A percentile compares a stretch with the other conserved stretches of the same genome.
Evolutionary conservation across 805 yeast species (phyloP).

Genomic region (Ogataea chonburiensis): DNA sequence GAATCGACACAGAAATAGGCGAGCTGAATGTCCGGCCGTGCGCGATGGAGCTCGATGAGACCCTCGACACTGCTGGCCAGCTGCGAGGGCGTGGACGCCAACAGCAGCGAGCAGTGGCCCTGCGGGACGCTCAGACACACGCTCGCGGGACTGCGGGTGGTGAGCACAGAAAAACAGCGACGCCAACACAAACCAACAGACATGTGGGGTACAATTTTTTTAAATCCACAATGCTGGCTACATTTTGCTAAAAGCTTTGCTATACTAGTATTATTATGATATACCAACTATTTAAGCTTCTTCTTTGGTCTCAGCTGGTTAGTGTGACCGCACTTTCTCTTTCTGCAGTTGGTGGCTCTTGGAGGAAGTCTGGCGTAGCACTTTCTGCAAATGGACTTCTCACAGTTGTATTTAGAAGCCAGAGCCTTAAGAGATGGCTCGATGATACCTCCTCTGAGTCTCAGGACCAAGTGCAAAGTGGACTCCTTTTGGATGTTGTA

Average conservation of each 20-base stretch:
- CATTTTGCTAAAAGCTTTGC: slow-evolving; percentile 2
- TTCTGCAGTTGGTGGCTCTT: slow-evolving; percentile 99
- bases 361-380: slow-evolving; percentile 99
- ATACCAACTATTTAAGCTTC: slow-evolving; percentile 86
- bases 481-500: slow-evolving; percentile 96
- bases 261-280: slow-evolving; percentile 19
- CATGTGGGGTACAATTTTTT: neutral
- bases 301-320: slow-evolving; percentile 99
- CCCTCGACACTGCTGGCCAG: slow-evolving; percentile 19
- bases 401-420: slow-evolving; percentile 99
- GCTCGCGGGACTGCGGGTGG: slow-evolving; percentile 25
- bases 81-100: slow-evolving; percentile 32
- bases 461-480: slow-evolving; percentile 56
- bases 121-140: slow-evolving; percentile 5
- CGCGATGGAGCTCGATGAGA: slow-evolving; percentile 12
- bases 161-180: slow-evolving; percentile 15
- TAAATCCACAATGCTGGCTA: neutral
- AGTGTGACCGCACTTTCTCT: slow-evolving; percentile 99
- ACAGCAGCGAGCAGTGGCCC: slow-evolving; percentile 22
- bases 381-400: slow-evolving; percentile 97
- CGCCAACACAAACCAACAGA: slow-evolving; percentile 1
- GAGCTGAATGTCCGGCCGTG: slow-evolving; percentile 18
- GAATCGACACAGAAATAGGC: slow-evolving; percentile 31
- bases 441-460: slow-evolving; percentile 82
- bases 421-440: slow-evolving; percentile 99